A percentile compares a stretch with the other conserved stretches of the same genome.
Evolutionary conservation across 305 asterid species (phyloP).

Genomic region (Andrographis paniculata): DNA sequence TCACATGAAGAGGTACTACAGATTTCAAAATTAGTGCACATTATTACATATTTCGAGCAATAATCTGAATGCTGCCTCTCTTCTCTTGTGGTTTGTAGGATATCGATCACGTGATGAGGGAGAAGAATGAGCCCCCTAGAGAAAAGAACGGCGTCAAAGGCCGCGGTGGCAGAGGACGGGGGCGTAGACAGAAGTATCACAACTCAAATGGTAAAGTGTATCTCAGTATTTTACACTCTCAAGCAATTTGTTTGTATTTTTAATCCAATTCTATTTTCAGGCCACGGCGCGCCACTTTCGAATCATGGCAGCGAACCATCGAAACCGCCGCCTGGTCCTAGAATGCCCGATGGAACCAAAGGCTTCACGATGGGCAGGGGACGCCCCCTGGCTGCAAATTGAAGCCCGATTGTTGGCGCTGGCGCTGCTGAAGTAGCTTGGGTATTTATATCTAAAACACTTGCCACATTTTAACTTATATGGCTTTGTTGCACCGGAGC

Average conservation of each 20-base stretch:
- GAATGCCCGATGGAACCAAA: slow-evolving; percentile 95
- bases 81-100: slow-evolving; percentile 27
- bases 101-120: slow-evolving; percentile 37
- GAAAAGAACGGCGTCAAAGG: slow-evolving; percentile 53
- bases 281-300: slow-evolving; percentile 45
- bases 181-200: slow-evolving; percentile 60
- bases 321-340: slow-evolving; percentile 96
- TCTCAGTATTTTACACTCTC: not conserved
- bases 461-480: not conserved
- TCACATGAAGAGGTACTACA: slow-evolving; percentile 70
- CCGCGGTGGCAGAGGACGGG: slow-evolving; percentile 52
- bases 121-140: slow-evolving; percentile 37
- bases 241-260: not conserved
- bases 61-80: not conserved
- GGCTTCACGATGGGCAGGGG: slow-evolving; percentile 96
- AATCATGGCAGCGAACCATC: slow-evolving; percentile 48
- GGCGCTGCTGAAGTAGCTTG: no score
- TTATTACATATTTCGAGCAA: no score
- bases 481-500: not conserved
- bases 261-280: slow-evolving; percentile 22
- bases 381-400: slow-evolving; percentile 42
- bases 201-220: slow-evolving; percentile 64
- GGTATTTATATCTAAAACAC: not conserved
- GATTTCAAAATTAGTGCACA: slow-evolving; percentile 1
- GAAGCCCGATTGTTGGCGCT: not conserved